These are phyloP conservation scores for Didymella glomerata DNA, from an alignment of 2,329 filamentous ascomycete genomes.

Conservation along the genomic window DNA sequence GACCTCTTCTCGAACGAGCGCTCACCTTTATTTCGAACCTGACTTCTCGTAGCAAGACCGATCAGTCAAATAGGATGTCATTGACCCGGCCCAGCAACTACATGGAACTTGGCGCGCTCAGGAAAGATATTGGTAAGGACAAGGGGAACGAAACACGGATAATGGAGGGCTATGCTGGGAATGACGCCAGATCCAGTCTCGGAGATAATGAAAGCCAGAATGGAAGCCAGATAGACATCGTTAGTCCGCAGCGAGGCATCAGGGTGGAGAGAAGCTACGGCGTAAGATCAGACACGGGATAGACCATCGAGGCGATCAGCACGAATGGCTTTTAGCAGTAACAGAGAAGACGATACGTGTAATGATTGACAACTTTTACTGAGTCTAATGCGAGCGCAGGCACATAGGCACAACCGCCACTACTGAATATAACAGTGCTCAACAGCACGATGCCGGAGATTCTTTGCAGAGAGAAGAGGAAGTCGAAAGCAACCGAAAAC, in stretches of 20 bases:
- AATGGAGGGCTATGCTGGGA: no score
- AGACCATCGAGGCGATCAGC: not conserved
- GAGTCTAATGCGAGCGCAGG: slow-evolving; percentile 13
- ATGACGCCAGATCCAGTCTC: no score
- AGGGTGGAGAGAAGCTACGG: not conserved
- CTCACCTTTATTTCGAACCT: not conserved
- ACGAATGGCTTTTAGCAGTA: not conserved
- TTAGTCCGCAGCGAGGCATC: not conserved
- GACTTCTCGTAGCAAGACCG: no score
- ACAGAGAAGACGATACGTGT: not conserved
- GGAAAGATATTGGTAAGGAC: no score
- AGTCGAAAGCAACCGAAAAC: slow-evolving; percentile 2
- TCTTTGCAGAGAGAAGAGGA: slow-evolving; percentile 1
- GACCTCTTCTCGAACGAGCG: not conserved
- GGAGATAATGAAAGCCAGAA: no score
- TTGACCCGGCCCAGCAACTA: no score
- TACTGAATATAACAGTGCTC: slow-evolving; percentile 12
- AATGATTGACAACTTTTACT: slow-evolving; percentile 12
- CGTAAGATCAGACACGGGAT: not conserved
- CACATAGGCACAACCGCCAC: slow-evolving; percentile 13
- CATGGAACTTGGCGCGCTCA: no score
- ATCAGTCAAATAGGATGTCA: no score
- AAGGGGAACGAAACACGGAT: no score
- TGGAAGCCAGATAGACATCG: no score
- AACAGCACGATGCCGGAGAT: slow-evolving; percentile 9